Evolutionary conservation across 2,329 filamentous ascomycete genomes (phyloP), one percentile per base, ranked within the genome.

Genomic region (Mariannaea sp.): DNA sequence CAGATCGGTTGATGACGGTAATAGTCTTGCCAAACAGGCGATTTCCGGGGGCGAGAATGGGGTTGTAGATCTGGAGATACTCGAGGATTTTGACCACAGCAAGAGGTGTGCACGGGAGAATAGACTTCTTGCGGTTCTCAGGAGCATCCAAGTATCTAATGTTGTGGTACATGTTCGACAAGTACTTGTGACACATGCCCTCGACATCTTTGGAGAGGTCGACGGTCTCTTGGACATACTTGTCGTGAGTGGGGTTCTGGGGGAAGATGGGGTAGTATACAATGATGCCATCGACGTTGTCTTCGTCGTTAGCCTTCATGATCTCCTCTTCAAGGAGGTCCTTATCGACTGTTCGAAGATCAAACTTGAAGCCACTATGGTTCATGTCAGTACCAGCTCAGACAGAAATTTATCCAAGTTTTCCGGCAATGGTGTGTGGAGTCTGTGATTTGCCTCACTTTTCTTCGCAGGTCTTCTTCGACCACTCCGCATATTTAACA

Each of bases 81-180:
- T 99, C 94, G 56, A 99, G 82, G 62, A 97, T 95, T 81, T 99
- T 99, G 78, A 97, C 90, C 55, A 96, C 88, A 20, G 94, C 94
- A 19, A 99, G 83, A 13, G 94, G 94, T 2, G 94, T 99, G 80
- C 94, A 99, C 5, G 94, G 94, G 46, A 99, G 78, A 61, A 97
- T 90, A 42, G 88, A 95, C 78, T 99, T 97, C 72, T 90, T 89
- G 53, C 78, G 80, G 72, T 91, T 89, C 36, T 80, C 73, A 4
- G 88, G 87, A 19, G 86, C 78, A 74, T 99, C 94, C 51, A 99
- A 81, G 78, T 92, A 97, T 61, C 94, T 90, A 66, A 96, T 85
- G 77, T 99, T 99, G 79, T 97, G 90, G 77, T 97, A 99, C 92
- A 99, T 97, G 82, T 99, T 99, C 83, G 93, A 92, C 69, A 97